Evolutionary conservation across 2,329 filamentous ascomycete genomes (phyloP).

Genomic region (Leptodontidium sp.): DNA sequence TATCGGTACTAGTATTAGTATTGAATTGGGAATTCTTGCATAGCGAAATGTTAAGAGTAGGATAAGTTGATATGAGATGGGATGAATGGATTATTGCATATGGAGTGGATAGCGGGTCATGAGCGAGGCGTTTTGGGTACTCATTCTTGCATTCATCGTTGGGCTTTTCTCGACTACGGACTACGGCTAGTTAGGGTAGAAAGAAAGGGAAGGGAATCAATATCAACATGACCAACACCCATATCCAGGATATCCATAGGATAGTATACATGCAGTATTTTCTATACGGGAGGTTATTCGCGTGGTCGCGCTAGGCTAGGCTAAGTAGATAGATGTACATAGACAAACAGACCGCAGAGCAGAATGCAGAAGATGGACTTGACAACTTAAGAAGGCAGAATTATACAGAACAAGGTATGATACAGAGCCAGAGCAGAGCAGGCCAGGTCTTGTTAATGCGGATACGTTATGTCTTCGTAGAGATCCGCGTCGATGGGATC

Average conservation of each 20-base stretch:
- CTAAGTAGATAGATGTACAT: slow-evolving; percentile 1
- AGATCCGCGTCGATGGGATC: slow-evolving; percentile 31
- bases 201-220: background rate
- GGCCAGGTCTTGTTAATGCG: background rate
- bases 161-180: slow-evolving; percentile 12
- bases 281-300: too few species aligned
- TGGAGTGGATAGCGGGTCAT: background rate
- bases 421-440: background rate
- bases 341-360: background rate
- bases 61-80: background rate
- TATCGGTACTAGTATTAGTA: background rate
- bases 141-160: background rate
- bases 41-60: background rate
- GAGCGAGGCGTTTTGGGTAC: slow-evolving; percentile 28
- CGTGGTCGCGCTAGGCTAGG: background rate
- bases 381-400: too few species aligned
- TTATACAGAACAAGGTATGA: background rate
- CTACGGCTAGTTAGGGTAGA: slow-evolving; percentile 19
- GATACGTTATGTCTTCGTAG: slow-evolving; percentile 29
- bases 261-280: too few species aligned
- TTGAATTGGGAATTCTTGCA: slow-evolving; percentile 11
- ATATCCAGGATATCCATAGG: too few species aligned
- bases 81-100: background rate
- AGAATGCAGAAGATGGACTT: too few species aligned
- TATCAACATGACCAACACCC: too few species aligned